Evolutionary conservation across 1,139 yeast species (phyloP).

Genomic region (Fermentozyma sake): DNA sequence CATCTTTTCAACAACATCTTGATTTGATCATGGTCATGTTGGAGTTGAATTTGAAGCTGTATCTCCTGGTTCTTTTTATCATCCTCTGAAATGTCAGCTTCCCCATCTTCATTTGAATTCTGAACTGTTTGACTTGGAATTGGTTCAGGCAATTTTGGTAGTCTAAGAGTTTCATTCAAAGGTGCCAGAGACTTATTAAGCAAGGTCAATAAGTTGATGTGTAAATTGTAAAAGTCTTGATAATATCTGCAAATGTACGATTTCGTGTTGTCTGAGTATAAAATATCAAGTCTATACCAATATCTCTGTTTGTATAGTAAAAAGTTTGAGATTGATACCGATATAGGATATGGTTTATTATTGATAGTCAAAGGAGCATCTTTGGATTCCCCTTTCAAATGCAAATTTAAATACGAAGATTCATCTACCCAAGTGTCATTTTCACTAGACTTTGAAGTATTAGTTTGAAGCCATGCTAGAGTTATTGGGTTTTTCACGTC

Average conservation of each 20-base stretch:
- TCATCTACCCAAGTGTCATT: conserved; percentile 8
- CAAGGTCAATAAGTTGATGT: conserved; percentile 22
- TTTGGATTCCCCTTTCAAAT: conserved; percentile 14
- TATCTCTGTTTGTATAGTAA: conserved; percentile 31
- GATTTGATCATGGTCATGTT: conserved; percentile 12
- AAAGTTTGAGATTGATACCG: conserved; percentile 31
- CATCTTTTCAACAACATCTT: conserved; percentile 25
- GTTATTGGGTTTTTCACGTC: conserved; percentile 36
- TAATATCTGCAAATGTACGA: conserved; percentile 34
- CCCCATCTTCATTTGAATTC: conserved; percentile 6
- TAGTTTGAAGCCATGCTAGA: conserved; percentile 26
- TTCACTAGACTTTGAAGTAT: conserved; percentile 8
- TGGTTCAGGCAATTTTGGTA: conserved; percentile 44
- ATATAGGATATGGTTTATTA: conserved; percentile 27
- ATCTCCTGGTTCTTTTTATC: no score
- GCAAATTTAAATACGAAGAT: conserved; percentile 16
- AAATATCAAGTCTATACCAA: conserved; percentile 42
- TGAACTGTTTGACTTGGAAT: conserved; percentile 22
- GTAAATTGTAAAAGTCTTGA: conserved; percentile 42
- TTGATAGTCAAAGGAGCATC: conserved; percentile 28
- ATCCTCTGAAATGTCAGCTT: conserved; percentile 2
- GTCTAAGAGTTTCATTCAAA: conserved; percentile 13
- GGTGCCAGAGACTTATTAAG: conserved; percentile 13
- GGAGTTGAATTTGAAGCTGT: no score
- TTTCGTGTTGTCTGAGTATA: conserved; percentile 26